phyloP scores from a whole-genome alignment of 306 rosid species.

The Prunus salicina region DNA sequence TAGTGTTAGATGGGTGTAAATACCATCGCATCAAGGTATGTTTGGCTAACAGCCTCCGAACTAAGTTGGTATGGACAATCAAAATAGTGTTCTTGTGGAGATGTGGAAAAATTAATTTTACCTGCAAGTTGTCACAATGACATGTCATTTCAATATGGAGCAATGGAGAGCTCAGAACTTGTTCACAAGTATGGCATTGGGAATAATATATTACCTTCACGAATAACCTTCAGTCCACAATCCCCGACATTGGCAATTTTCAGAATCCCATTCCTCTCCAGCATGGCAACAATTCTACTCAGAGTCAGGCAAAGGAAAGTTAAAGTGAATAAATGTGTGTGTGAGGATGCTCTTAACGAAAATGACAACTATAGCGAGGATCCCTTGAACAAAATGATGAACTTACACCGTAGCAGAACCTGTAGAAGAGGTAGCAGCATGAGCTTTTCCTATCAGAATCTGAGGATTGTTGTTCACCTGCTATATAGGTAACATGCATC shows the following conservation, averaged over 20 bases:
- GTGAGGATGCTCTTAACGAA: not conserved
- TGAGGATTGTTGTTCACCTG: constrained; percentile 87
- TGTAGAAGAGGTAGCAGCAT: constrained; percentile 77
- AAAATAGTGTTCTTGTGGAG: constrained; percentile 93
- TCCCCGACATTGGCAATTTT: constrained; percentile 93
- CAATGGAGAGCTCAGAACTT: constrained; percentile 1
- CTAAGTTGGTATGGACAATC: constrained; percentile 91
- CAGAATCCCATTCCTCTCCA: constrained; percentile 77
- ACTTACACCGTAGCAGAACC: constrained; percentile 96
- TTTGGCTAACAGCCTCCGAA: constrained; percentile 80
- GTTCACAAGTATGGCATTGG: constrained; percentile 12
- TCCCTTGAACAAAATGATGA: not conserved
- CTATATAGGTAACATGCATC: constrained; percentile 20
- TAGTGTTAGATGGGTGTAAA: not conserved
- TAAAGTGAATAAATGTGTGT: constrained; percentile 3
- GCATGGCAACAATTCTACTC: constrained; percentile 70
- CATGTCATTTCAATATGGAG: constrained; percentile 1
- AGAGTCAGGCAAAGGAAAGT: constrained; percentile 13
- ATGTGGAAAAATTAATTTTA: constrained; percentile 56
- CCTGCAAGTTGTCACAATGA: constrained; percentile 39
- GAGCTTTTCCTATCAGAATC: constrained; percentile 75
- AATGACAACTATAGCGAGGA: not conserved
- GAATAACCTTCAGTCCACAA: constrained; percentile 77
- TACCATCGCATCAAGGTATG: constrained; percentile 87
- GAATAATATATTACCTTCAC: constrained; percentile 49